Evolutionary conservation across 352 stramenopile genomes (phyloP).

Genomic region (Elongisporangium senticosum): DNA sequence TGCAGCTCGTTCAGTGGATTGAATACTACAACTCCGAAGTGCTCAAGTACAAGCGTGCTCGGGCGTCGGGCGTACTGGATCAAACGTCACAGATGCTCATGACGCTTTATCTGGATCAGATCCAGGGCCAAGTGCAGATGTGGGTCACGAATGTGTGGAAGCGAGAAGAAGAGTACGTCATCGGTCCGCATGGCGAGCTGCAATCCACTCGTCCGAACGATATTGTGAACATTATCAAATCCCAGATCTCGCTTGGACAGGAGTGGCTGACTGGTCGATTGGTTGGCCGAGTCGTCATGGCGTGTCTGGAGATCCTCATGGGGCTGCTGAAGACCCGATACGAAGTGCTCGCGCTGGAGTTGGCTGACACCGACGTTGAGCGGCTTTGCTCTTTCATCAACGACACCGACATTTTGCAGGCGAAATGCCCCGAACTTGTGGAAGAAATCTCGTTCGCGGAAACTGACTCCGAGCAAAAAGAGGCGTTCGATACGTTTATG

Average conservation of each 20-base stretch:
- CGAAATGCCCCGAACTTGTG: slow-evolving; percentile 77
- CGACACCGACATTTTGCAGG: slow-evolving; percentile 70
- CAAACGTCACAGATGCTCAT: slow-evolving; percentile 70
- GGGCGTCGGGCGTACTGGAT: slow-evolving; percentile 60
- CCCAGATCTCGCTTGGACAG: slow-evolving; percentile 79
- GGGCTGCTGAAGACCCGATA: slow-evolving; percentile 67
- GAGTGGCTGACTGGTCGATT: slow-evolving; percentile 71
- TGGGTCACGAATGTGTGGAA: slow-evolving; percentile 87
- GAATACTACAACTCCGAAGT: slow-evolving; percentile 87
- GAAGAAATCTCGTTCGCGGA: slow-evolving; percentile 82
- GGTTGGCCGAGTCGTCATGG: slow-evolving; percentile 58
- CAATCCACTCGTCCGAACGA: slow-evolving; percentile 79
- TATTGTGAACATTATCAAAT: slow-evolving; percentile 85
- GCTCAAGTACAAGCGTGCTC: slow-evolving; percentile 75
- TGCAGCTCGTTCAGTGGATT: slow-evolving; percentile 85
- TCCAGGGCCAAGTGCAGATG: slow-evolving; percentile 70
- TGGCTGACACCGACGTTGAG: slow-evolving; percentile 55
- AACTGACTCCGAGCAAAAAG: slow-evolving; percentile 63
- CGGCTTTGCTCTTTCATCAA: slow-evolving; percentile 86
- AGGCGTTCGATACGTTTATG: slow-evolving; percentile 71
- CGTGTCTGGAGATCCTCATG: slow-evolving; percentile 71
- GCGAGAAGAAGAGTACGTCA: slow-evolving; percentile 61
- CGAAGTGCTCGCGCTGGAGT: slow-evolving; percentile 37
- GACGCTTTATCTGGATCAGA: slow-evolving; percentile 67
- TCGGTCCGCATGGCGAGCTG: slow-evolving; percentile 53